Evolutionary conservation across 2,329 filamentous ascomycete genomes (phyloP).

Genomic region (Aureobasidium musti): DNA sequence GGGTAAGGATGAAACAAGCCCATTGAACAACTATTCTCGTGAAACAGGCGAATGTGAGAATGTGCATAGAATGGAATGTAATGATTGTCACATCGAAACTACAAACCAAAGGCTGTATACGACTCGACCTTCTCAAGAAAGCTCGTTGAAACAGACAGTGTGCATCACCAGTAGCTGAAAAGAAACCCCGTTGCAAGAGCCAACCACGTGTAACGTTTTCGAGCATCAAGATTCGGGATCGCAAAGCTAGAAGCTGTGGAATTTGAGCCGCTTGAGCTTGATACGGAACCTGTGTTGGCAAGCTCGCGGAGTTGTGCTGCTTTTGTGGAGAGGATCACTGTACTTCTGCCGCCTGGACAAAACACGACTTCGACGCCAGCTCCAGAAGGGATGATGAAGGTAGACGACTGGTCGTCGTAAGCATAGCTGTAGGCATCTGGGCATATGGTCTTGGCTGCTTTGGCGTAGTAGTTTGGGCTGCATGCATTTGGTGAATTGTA

Average conservation of each 20-base stretch:
- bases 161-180: not conserved
- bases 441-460: constrained; percentile 70
- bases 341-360: constrained; percentile 63
- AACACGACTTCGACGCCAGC: constrained; percentile 78
- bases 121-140: not conserved
- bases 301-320: constrained; percentile 40
- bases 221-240: constrained; percentile 33
- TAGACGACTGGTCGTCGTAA: constrained; percentile 60
- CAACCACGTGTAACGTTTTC: constrained; percentile 8
- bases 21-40: not conserved
- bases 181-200: not conserved
- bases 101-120: not conserved
- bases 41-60: not conserved
- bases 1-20: not conserved
- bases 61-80: not conserved
- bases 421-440: constrained; percentile 81
- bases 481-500: constrained; percentile 66
- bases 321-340: constrained; percentile 50
- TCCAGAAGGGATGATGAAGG: constrained; percentile 62
- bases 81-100: not conserved
- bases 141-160: not conserved
- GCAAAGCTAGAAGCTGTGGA: constrained; percentile 26
- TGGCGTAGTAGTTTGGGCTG: constrained; percentile 67
- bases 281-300: constrained; percentile 31
- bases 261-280: constrained; percentile 33